phyloP scores from a whole-genome alignment of 257 asterid genomes.

The Rehmannia glutinosa region DNA sequence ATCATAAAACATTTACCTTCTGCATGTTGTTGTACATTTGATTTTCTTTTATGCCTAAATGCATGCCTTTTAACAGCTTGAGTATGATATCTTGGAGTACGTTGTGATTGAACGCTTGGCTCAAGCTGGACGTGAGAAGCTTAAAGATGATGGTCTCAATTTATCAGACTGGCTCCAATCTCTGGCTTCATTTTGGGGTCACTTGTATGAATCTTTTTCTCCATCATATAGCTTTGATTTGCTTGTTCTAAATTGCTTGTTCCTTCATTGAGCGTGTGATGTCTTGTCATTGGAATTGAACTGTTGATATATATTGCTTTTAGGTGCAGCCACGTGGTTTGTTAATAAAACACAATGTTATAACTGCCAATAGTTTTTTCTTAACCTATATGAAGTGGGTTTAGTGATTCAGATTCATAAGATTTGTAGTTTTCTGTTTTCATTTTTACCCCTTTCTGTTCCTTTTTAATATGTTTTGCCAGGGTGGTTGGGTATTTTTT shows the following conservation, averaged over 20 bases:
- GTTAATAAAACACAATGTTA: neutral
- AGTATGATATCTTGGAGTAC: slow-evolving; percentile 96
- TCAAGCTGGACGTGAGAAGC: slow-evolving; percentile 98
- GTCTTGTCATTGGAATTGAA: slow-evolving; percentile 19
- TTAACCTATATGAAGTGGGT: neutral
- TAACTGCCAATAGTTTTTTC: slow-evolving; percentile 2
- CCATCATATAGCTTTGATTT: slow-evolving; percentile 20
- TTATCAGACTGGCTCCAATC: slow-evolving; percentile 99
- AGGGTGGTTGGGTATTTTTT: slow-evolving; percentile 11
- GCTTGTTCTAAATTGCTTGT: slow-evolving; percentile 17
- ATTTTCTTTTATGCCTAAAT: slow-evolving; percentile 11
- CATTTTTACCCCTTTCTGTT: neutral
- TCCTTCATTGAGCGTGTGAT: slow-evolving; percentile 22
- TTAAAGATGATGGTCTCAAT: slow-evolving; percentile 97
- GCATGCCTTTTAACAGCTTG: slow-evolving; percentile 58
- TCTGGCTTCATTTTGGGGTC: slow-evolving; percentile 99
- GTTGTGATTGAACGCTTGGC: slow-evolving; percentile 98
- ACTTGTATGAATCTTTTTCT: slow-evolving; percentile 70
- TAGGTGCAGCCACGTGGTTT: slow-evolving; percentile 13
- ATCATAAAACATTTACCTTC: neutral
- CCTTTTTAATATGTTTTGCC: slow-evolving; percentile 11
- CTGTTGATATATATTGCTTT: slow-evolving; percentile 11
- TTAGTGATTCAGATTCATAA: slow-evolving; percentile 1
- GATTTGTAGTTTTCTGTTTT: neutral
- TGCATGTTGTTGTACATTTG: neutral